phyloP scores from a whole-genome alignment of 2,329 filamentous ascomycete species.

The Exophiala lecanii-corni region DNA sequence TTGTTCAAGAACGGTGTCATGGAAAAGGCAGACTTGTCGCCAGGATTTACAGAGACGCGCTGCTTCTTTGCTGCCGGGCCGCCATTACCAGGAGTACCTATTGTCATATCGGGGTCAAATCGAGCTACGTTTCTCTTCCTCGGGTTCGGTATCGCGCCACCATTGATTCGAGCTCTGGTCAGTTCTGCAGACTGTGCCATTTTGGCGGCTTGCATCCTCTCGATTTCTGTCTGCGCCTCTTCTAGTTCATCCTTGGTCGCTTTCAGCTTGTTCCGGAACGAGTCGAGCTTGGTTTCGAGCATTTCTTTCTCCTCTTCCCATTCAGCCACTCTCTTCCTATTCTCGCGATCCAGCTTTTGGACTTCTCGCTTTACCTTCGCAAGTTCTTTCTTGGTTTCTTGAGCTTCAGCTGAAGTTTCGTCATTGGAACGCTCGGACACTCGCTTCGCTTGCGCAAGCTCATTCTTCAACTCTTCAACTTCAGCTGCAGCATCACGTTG shows the following conservation, averaged over 20 bases:
- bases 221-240: conserved; percentile 51
- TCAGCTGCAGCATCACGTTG: conserved; percentile 28
- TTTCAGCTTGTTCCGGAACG: conserved; percentile 65
- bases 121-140: conserved; percentile 41
- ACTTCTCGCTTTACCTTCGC: conserved; percentile 48
- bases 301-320: conserved; percentile 59
- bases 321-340: conserved; percentile 55
- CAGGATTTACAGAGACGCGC: conserved; percentile 58
- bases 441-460: conserved; percentile 48
- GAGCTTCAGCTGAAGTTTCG: conserved; percentile 33
- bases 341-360: conserved; percentile 44
- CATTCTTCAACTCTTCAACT: conserved; percentile 46
- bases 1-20: conserved; percentile 90
- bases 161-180: conserved; percentile 21
- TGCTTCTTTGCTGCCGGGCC: conserved; percentile 52
- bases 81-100: conserved; percentile 49
- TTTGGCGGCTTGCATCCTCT: conserved; percentile 37
- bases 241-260: conserved; percentile 69
- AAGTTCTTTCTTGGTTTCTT: conserved; percentile 48
- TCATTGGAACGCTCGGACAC: conserved; percentile 18
- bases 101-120: conserved; percentile 42
- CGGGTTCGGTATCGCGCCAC: conserved; percentile 26
- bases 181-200: conserved; percentile 29
- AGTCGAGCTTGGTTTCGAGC: conserved; percentile 66
- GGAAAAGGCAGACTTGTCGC: conserved; percentile 88